These are phyloP conservation scores for Isoetes taiwanensis DNA, from an alignment of 75 land plant genomes.

Conservation along the genomic window DNA sequence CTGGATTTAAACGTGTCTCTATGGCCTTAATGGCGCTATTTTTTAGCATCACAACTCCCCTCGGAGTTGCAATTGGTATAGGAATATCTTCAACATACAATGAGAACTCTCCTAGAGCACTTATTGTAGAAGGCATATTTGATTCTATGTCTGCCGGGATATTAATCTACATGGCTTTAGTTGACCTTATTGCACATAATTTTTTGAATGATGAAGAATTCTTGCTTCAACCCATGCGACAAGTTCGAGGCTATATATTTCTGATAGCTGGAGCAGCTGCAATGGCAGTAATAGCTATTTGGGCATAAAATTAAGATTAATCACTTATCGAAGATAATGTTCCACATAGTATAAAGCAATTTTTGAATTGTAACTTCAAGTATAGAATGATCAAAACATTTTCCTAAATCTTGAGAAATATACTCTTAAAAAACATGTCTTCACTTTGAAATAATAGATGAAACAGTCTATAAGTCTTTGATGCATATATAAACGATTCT, in stretches of 20 bases:
- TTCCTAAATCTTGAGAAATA: too few species aligned
- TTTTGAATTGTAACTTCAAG: too few species aligned
- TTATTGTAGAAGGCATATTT: slow-evolving; percentile 19
- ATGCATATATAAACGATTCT: too few species aligned
- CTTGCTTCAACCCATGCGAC: slow-evolving; percentile 58
- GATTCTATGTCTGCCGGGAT: slow-evolving; percentile 25
- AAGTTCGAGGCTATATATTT: slow-evolving; percentile 41
- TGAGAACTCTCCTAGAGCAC: slow-evolving; percentile 20
- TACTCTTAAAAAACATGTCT: too few species aligned
- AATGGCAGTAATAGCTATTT: slow-evolving; percentile 63
- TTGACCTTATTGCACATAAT: slow-evolving; percentile 23
- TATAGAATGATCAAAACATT: too few species aligned
- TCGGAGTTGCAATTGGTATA: slow-evolving; percentile 21
- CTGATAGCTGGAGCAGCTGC: slow-evolving; percentile 47
- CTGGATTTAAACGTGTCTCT: slow-evolving; percentile 5
- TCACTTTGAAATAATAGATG: too few species aligned
- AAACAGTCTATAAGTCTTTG: too few species aligned
- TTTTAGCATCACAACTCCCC: slow-evolving; percentile 25
- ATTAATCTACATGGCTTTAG: slow-evolving; percentile 31
- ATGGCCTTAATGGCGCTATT: slow-evolving; percentile 18
- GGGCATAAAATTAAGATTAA: too few species aligned
- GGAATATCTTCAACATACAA: slow-evolving; percentile 18
- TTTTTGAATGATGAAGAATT: slow-evolving; percentile 46
- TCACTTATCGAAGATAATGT: too few species aligned
- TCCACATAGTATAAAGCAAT: too few species aligned